A percentile compares a stretch with the other conserved stretches of the same genome.
These are phyloP conservation scores for Sphaerosporella brunnea DNA, from an alignment of 495 filamentous ascomycete species.

Conservation along the genomic window DNA sequence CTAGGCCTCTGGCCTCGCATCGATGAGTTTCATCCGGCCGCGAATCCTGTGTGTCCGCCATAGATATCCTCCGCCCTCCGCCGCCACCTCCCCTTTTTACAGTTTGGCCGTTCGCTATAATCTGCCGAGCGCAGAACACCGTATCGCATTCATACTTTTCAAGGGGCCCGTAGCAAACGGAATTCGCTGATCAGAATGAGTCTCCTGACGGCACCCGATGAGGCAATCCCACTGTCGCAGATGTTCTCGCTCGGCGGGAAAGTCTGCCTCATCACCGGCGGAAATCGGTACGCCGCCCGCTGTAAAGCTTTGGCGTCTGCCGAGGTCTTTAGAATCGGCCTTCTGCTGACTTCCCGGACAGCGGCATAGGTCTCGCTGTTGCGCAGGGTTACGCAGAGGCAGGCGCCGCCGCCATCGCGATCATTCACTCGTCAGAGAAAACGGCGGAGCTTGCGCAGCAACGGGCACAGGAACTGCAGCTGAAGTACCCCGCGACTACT, in stretches of 20 bases:
- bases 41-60: too few species aligned
- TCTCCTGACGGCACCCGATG: conserved; percentile 20
- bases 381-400: conserved; percentile 22
- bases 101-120: too few species aligned
- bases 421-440: conserved; percentile 21
- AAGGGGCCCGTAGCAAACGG: too few species aligned
- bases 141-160: too few species aligned
- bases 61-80: too few species aligned
- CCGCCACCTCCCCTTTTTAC: too few species aligned
- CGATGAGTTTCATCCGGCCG: too few species aligned
- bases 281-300: conserved; percentile 17
- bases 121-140: too few species aligned
- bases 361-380: conserved; percentile 22
- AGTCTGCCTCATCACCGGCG: conserved; percentile 23
- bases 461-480: conserved; percentile 15
- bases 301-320: background rate
- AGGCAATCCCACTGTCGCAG: conserved; percentile 21
- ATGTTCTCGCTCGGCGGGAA: conserved; percentile 19
- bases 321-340: background rate
- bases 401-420: conserved; percentile 17
- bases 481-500: conserved; percentile 14
- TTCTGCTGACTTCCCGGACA: conserved; percentile 1
- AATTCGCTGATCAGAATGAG: too few species aligned
- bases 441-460: conserved; percentile 15
- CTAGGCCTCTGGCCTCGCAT: too few species aligned